These are phyloP conservation scores for Arbutus unedo DNA, from an alignment of 148 eudicot genomes.

Conservation along the genomic window DNA sequence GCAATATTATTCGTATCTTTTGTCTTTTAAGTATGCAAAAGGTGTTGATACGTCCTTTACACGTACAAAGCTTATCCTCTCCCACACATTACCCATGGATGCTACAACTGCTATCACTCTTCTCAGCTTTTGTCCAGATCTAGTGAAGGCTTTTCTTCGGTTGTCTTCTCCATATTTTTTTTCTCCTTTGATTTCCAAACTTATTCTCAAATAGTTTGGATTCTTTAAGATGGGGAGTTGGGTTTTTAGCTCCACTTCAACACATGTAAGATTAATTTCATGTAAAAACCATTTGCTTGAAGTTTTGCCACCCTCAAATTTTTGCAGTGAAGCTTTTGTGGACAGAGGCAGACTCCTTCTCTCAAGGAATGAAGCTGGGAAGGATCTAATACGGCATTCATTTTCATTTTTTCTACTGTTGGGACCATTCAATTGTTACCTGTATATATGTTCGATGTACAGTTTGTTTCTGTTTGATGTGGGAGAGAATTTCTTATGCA, in stretches of 20 bases:
- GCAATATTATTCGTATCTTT: too few relatives aligned
- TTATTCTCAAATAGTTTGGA: too few relatives aligned
- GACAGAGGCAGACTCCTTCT: neutral
- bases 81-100: too few relatives aligned
- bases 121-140: too few relatives aligned
- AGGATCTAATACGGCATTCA: neutral
- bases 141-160: too few relatives aligned
- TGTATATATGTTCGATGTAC: neutral
- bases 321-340: neutral
- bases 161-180: too few relatives aligned
- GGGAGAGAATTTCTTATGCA: neutral
- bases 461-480: neutral
- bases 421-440: neutral
- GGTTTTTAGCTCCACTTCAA: neutral
- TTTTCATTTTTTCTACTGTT: neutral
- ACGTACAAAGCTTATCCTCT: too few relatives aligned
- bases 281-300: neutral
- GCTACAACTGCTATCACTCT: too few relatives aligned
- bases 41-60: too few relatives aligned
- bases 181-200: too few relatives aligned
- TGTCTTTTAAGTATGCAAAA: too few relatives aligned
- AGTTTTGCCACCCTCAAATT: neutral
- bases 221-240: neutral
- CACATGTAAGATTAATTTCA: neutral
- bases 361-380: neutral